phyloP scores from a whole-genome alignment of 257 asterid genomes.

The Capsicum chinense region DNA sequence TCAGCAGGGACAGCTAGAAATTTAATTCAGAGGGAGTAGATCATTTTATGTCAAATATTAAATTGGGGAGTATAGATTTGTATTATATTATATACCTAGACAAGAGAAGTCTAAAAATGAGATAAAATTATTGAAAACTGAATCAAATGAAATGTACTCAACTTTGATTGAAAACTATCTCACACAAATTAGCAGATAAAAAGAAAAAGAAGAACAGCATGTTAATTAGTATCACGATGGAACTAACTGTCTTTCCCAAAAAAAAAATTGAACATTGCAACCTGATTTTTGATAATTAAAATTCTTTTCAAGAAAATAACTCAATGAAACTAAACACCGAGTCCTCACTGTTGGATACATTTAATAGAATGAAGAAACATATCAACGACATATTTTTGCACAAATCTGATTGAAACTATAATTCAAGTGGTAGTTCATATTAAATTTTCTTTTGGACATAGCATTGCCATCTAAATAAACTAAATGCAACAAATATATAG shows the following conservation, averaged over 20 bases:
- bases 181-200: conserved; percentile 1
- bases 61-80: neutral
- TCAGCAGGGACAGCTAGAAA: conserved; percentile 1
- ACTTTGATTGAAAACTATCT: neutral
- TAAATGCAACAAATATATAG: neutral
- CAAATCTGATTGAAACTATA: neutral
- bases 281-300: neutral
- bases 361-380: conserved; percentile 1
- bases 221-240: neutral
- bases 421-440: neutral
- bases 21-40: neutral
- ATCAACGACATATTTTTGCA: neutral
- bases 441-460: conserved; percentile 10
- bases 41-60: neutral
- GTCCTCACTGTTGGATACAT: neutral
- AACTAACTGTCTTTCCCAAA: neutral
- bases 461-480: neutral
- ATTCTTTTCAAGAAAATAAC: conserved; percentile 4
- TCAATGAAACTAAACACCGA: neutral
- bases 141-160: neutral
- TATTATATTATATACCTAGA: neutral
- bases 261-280: neutral
- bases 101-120: neutral
- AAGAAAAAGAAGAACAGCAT: neutral
- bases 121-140: neutral